A percentile compares a stretch with the other conserved stretches of the same genome.
These are phyloP conservation scores for Hanseniaspora lachancei DNA, from an alignment of 805 yeast genomes.

Conservation along the genomic window DNA sequence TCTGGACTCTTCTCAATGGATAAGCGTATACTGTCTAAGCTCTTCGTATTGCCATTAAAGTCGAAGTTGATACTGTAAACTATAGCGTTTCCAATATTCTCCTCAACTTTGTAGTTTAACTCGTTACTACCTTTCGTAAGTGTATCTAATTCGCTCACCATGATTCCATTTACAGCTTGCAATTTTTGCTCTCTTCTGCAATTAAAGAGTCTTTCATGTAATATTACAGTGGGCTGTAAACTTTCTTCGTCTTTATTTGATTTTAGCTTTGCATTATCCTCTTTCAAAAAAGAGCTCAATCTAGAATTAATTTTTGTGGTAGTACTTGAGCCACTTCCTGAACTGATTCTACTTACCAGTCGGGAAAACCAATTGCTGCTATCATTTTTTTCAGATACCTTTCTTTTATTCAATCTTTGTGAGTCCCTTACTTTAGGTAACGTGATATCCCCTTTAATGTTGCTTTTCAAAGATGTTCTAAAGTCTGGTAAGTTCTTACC, in stretches of 20 bases:
- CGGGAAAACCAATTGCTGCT: slow-evolving; percentile 3
- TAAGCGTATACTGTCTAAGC: not conserved
- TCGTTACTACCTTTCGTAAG: not conserved
- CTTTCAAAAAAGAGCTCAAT: not conserved
- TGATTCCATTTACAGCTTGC: not conserved
- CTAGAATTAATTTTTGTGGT: not conserved
- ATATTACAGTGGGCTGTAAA: not conserved
- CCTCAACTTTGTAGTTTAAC: not conserved
- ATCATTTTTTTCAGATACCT: not conserved
- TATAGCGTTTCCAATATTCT: not conserved
- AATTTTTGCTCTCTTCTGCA: not conserved
- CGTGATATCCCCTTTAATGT: not conserved
- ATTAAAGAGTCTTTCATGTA: slow-evolving; percentile 6
- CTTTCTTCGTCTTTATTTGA: not conserved
- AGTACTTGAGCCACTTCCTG: not conserved
- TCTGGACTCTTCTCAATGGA: not conserved
- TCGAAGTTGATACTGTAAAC: not conserved
- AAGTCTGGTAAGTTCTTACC: not conserved
- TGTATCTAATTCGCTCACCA: not conserved
- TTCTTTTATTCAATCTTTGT: not conserved
- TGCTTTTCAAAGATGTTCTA: not conserved
- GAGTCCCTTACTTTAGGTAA: not conserved
- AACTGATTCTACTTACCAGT: slow-evolving; percentile 7
- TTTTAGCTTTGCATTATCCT: not conserved
- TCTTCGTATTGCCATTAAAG: not conserved